phyloP scores from a whole-genome alignment of 768 basidiomycete genomes.

The Hericium alpestre region DNA sequence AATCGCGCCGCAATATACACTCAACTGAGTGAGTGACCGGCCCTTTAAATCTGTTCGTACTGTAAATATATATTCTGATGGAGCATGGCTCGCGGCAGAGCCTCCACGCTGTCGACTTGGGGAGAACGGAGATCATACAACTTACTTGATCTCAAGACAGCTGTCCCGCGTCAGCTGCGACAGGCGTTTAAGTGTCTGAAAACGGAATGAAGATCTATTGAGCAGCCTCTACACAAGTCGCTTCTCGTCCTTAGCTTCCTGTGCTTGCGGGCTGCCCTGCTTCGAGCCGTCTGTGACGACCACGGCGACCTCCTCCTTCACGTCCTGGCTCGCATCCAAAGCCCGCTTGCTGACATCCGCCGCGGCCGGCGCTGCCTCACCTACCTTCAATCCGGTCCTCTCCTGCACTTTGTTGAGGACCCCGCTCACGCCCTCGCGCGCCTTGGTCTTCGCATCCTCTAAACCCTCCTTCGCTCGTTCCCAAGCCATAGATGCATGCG shows the following conservation, averaged over 20 bases:
- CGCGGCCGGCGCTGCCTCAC: conserved; percentile 7
- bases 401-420: conserved; percentile 53
- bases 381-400: conserved; percentile 56
- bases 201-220: conserved; percentile 15
- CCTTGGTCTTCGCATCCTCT: conserved; percentile 31
- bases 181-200: too few species aligned
- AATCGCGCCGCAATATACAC: too few species aligned
- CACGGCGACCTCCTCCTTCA: conserved; percentile 10
- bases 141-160: too few species aligned
- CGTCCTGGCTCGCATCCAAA: conserved; percentile 3
- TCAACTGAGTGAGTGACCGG: too few species aligned
- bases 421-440: conserved; percentile 34
- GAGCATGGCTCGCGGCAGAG: too few species aligned
- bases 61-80: too few species aligned
- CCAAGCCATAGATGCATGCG: conserved; percentile 51
- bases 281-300: background rate
- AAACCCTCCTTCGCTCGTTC: conserved; percentile 44
- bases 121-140: too few species aligned
- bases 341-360: background rate
- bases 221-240: conserved; percentile 8
- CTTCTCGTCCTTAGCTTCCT: conserved; percentile 3
- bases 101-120: too few species aligned
- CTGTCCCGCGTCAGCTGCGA: too few species aligned
- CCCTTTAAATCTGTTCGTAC: too few species aligned
- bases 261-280: background rate